Base-by-base conservation (phyloP, 192 early-diverging fungal genomes). In the Spinellus fusiger region DNA sequence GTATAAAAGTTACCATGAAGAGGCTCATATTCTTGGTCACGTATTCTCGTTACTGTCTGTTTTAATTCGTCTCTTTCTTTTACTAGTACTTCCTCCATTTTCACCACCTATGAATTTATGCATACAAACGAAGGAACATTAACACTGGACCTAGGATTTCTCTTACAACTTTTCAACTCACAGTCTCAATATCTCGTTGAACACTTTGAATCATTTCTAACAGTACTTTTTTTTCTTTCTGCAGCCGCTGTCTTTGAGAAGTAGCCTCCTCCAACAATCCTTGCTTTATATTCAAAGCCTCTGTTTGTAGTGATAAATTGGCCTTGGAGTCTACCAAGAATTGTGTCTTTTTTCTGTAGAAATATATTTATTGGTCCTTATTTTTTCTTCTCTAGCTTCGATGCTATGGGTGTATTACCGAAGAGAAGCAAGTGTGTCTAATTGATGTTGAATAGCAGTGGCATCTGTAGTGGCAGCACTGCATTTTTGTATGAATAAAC, bases 191-290 rank as follows among this genome's bases (percentile, higher is more conserved):
- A 58, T 74, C 72, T 46, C 54, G 40, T 37, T 68, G 61, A 18
- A 74, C 62, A 31, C n/a, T 57, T 20, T 69, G 62, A 6, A 74
- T 31, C 66, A 74, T 65, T 13, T 64, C 67, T 47, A 69, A 13
- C 27, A 74, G 25, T 35, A 58, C 25, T 38, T 52, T 40, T 27
- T 65, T 64, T 51, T 74, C 72, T 53, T 62, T 64, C 20, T 50
- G 32, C 1, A 63, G 62, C 5, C 54, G 37, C 12, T 65, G 67
- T 22, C 60, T 63, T 38, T 69, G 58, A 18, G 72, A 34, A 13
- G 49, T 56, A 5, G 64, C 40, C 49, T 74, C 72, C 50, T 74
- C 72, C 13, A 69, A 35, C 25, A 68, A 31, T 12, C 50, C 60
- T 29, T 61, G 49, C 37, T 74, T 74, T 2, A 23, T 27, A 8